These are phyloP conservation scores for Ceriops decandra DNA, from an alignment of 345 rosid species.

Conservation along the genomic window DNA sequence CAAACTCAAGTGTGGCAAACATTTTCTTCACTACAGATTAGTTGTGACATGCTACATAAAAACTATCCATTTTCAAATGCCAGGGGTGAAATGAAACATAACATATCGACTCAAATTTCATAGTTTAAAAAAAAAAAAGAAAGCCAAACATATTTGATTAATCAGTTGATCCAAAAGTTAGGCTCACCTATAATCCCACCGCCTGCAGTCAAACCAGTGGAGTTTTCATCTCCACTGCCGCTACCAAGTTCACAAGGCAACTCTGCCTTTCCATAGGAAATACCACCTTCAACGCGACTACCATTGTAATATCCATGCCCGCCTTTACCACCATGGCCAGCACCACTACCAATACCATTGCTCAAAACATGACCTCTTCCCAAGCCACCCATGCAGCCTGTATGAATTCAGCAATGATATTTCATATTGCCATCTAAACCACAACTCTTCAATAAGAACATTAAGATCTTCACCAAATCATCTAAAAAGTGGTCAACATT, in stretches of 20 bases:
- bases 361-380: conserved; percentile 70
- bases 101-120: background rate
- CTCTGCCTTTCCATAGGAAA: conserved; percentile 73
- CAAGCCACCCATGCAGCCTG: conserved; percentile 93
- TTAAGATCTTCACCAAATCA: background rate
- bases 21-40: background rate
- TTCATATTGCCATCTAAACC: conserved; percentile 9
- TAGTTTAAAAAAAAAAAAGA: background rate
- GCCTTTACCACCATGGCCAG: conserved; percentile 98
- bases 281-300: conserved; percentile 68
- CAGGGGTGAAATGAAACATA: background rate
- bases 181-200: conserved; percentile 89
- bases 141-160: background rate
- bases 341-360: conserved; percentile 86
- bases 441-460: conserved; percentile 14
- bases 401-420: conserved; percentile 23
- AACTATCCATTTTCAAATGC: background rate
- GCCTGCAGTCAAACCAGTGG: conserved; percentile 63
- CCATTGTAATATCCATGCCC: conserved; percentile 69
- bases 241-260: conserved; percentile 99
- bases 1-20: background rate
- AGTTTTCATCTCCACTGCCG: conserved; percentile 88
- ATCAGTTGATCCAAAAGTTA: background rate
- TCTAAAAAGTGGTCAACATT: background rate
- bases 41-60: background rate